Conservation (phyloP, 768 basidiomycete species). For the Daedalea quercina region DNA sequence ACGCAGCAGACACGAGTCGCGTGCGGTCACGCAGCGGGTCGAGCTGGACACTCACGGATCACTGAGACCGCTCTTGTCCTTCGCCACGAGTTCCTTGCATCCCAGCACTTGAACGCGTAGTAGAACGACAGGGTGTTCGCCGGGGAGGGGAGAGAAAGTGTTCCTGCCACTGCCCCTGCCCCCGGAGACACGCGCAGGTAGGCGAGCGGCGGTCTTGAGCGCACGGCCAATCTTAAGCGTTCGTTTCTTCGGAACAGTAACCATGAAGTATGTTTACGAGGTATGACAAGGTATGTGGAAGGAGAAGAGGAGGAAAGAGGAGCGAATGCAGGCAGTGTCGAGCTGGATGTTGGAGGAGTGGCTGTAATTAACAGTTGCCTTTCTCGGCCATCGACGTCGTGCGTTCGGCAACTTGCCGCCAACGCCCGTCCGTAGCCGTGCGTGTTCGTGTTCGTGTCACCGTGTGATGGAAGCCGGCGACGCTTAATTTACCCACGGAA, state of each 20-base stretch:
- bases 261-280: constrained; percentile 14
- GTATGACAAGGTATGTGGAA: not conserved
- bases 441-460: too few relatives aligned
- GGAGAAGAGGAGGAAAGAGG: not conserved
- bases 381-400: not conserved
- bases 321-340: not conserved
- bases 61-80: constrained; percentile 61
- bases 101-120: constrained; percentile 64
- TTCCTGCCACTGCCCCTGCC: constrained; percentile 32
- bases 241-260: constrained; percentile 30
- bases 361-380: not conserved
- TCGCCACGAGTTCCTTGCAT: constrained; percentile 54
- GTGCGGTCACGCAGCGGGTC: not conserved
- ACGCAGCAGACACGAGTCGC: not conserved
- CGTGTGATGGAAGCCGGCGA: too few relatives aligned
- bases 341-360: not conserved
- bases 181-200: constrained; percentile 42
- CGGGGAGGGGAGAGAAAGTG: constrained; percentile 38
- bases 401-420: too few relatives aligned
- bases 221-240: constrained; percentile 51
- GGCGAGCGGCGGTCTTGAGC: constrained; percentile 50
- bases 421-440: too few relatives aligned
- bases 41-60: constrained; percentile 58
- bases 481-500: too few relatives aligned
- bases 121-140: constrained; percentile 61